phyloP scores from a whole-genome alignment of 768 basidiomycete species.

The Trametes cinnabarina region DNA sequence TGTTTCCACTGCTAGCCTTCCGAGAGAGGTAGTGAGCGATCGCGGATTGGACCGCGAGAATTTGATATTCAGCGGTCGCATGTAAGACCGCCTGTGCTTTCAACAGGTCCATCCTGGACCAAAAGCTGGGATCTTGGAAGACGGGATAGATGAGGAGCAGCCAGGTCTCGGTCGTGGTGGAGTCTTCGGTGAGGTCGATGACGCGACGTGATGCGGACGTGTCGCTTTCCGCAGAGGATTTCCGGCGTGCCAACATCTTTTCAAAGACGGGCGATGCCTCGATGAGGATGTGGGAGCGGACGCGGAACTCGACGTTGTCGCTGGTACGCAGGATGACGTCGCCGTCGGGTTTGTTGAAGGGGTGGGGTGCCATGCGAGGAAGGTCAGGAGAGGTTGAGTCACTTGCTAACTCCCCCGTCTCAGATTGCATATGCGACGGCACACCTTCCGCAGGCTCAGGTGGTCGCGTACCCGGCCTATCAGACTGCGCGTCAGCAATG shows the following conservation, averaged over 20 bases:
- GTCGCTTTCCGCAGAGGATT: constrained; percentile 15
- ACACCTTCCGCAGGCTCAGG: too few relatives aligned
- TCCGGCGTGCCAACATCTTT: constrained; percentile 51
- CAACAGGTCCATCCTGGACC: constrained; percentile 18
- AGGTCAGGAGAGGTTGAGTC: neutral
- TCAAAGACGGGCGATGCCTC: constrained; percentile 57
- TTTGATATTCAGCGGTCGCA: neutral
- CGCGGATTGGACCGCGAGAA: neutral
- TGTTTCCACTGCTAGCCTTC: neutral
- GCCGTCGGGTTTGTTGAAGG: constrained; percentile 2
- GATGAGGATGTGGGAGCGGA: constrained; percentile 52
- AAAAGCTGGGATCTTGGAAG: constrained; percentile 9
- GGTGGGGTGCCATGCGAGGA: neutral
- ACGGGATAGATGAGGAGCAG: constrained; percentile 23
- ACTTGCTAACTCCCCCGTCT: too few relatives aligned
- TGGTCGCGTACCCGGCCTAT: too few relatives aligned
- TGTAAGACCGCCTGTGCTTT: neutral
- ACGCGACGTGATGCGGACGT: neutral
- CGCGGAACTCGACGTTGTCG: constrained; percentile 48
- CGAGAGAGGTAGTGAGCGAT: neutral
- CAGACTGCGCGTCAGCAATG: too few relatives aligned
- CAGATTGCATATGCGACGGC: too few relatives aligned
- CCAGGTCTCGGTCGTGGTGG: constrained; percentile 16
- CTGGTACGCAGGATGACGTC: constrained; percentile 56
- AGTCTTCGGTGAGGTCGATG: constrained; percentile 11